Base-by-base conservation (phyloP, 2,329 filamentous ascomycete species). In the Fusarium sp. region DNA sequence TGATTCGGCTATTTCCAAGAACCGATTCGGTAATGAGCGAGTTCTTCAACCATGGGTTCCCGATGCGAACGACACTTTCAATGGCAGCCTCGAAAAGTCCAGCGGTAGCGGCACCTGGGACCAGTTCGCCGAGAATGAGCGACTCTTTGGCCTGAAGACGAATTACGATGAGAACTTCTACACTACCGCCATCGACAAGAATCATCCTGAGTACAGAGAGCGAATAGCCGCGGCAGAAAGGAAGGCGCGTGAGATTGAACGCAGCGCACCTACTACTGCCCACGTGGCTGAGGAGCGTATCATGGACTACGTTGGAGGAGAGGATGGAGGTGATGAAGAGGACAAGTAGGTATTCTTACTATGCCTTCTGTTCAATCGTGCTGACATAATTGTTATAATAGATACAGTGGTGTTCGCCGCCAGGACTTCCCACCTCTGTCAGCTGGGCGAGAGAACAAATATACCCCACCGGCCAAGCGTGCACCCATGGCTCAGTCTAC, bases 121-220 rank as follows among this genome's bases (percentile, higher is more conserved):
- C 77, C 96, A 99, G 78, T 99, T 99, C 76, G 92, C 92, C 60
- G 90, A 88, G 67, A 98, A 98, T 75, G 92, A 97, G 80, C 86
- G 89, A 57, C 88, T 93, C 31, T 98, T 97, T 76, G 96, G 96
- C 36, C 82, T 97, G 38, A 93, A 89, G 79, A 96, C 92, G 53
- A 93, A 94, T 74, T 99, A 98, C 77, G 90, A 98, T 75, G 96
- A 98, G 80, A 94, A 92, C 72, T 89, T 96, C 42, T 99, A 99
- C 81, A 99, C 96, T 2, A 99, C 96, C 11, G 83, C 88, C 40
- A 97, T 99, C 75, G 89, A 99, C 80, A 93, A 90, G 75, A 92
- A 81, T 67, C 90, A 97, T 73, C 94, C 96, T 2, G 85, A 91
- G 55, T 97, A 97, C 80, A 90, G 88, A 68, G 89, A 93, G 78